Percentiles rank a stretch among this genome's conserved stretches.
These are phyloP conservation scores for Colletotrichum paranaense DNA, from an alignment of 2,329 filamentous ascomycete species.

Conservation along the genomic window DNA sequence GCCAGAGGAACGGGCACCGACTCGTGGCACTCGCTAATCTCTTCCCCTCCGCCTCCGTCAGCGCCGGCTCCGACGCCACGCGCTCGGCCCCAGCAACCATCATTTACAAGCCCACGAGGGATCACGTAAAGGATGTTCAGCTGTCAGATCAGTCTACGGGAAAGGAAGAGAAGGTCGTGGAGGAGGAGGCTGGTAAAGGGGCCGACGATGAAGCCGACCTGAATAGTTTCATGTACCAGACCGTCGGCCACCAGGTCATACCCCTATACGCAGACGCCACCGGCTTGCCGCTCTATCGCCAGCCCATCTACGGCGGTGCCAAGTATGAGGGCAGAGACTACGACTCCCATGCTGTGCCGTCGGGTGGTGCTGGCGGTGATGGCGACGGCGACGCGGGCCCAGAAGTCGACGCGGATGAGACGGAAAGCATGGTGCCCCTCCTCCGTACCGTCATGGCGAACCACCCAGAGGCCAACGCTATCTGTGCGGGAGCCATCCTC, in stretches of 20 bases:
- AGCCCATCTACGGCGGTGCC: constrained; percentile 78
- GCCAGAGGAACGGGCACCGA: constrained; percentile 84
- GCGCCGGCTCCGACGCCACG: constrained; percentile 22
- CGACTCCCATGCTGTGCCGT: constrained; percentile 42
- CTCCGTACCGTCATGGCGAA: constrained; percentile 72
- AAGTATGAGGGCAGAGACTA: constrained; percentile 81
- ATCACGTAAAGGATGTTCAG: constrained; percentile 3
- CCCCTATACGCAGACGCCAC: constrained; percentile 86
- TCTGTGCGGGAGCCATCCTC: constrained; percentile 91
- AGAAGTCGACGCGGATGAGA: constrained; percentile 74
- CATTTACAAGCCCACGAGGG: constrained; percentile 14
- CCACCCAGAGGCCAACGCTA: constrained; percentile 85
- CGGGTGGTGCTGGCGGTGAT: constrained; percentile 22
- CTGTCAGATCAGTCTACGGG: not conserved
- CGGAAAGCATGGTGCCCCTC: constrained; percentile 85
- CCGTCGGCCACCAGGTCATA: constrained; percentile 88
- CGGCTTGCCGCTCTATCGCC: constrained; percentile 84
- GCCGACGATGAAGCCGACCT: constrained; percentile 63
- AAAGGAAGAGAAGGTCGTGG: not conserved
- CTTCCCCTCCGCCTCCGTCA: constrained; percentile 62
- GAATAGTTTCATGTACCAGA: constrained; percentile 99
- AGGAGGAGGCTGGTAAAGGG: constrained; percentile 11
- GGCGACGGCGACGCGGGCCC: constrained; percentile 3
- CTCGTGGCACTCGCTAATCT: constrained; percentile 92
- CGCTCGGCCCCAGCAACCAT: constrained; percentile 17